A percentile compares a stretch with the other conserved stretches of the same genome.
These are phyloP conservation scores for Boletus reticulatus DNA, from an alignment of 768 basidiomycete species.

Conservation along the genomic window DNA sequence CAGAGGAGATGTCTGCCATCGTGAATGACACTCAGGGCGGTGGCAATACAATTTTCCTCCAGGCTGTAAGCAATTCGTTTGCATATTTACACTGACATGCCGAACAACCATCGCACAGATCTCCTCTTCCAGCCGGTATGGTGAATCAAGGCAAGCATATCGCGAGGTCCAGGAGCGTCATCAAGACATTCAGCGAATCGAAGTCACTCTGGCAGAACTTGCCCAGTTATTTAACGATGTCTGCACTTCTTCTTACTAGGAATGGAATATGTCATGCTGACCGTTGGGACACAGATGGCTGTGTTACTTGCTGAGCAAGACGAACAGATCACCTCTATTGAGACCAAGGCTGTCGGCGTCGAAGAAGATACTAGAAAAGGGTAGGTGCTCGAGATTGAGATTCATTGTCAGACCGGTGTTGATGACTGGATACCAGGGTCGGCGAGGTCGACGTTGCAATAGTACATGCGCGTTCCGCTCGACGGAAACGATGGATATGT, in stretches of 20 bases:
- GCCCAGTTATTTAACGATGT: constrained; percentile 88
- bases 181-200: constrained; percentile 80
- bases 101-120: constrained; percentile 42
- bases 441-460: constrained; percentile 68
- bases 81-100: not conserved
- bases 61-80: constrained; percentile 47
- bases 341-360: constrained; percentile 59
- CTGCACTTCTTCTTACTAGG: constrained; percentile 13
- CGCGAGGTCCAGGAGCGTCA: constrained; percentile 89
- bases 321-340: constrained; percentile 62
- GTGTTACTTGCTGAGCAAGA: constrained; percentile 79
- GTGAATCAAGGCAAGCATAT: constrained; percentile 77
- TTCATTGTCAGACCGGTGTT: not conserved
- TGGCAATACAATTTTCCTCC: constrained; percentile 69
- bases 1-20: constrained; percentile 70
- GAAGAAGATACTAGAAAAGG: constrained; percentile 69
- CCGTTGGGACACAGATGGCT: constrained; percentile 56
- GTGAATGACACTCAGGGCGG: constrained; percentile 62
- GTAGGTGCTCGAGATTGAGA: constrained; percentile 38
- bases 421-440: constrained; percentile 38
- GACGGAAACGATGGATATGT: constrained; percentile 86
- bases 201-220: constrained; percentile 84
- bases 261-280: not conserved
- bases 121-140: constrained; percentile 75
- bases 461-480: constrained; percentile 61